Conservation (phyloP, 495 filamentous ascomycete genomes). For the Chaetomium fimeti region DNA sequence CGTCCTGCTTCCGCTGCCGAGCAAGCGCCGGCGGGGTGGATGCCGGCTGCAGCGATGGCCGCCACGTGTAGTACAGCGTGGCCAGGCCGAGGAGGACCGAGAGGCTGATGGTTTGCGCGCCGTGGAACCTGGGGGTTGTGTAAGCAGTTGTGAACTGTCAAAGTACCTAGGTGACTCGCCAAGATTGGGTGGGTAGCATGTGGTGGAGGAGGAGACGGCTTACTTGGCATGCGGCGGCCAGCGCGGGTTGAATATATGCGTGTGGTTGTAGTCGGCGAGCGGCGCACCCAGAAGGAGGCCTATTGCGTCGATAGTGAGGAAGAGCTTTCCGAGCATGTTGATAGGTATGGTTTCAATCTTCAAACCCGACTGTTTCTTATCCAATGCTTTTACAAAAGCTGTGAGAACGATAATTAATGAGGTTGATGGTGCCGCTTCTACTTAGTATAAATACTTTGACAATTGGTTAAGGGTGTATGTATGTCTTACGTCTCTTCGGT, state of each 20-base stretch:
- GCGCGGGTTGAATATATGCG: conserved; percentile 55
- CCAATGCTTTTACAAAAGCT: neutral
- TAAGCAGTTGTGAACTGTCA: neutral
- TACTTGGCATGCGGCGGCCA: conserved; percentile 57
- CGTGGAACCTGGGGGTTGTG: conserved; percentile 47
- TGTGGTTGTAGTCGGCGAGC: conserved; percentile 51
- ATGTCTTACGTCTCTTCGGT: too few relatives aligned
- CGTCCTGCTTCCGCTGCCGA: conserved; percentile 31
- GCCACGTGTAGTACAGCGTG: conserved; percentile 53
- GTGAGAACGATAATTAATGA: neutral
- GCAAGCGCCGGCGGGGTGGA: conserved; percentile 23
- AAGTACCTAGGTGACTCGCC: neutral
- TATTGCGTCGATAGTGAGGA: conserved; percentile 48
- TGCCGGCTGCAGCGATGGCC: conserved; percentile 21
- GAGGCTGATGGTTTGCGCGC: conserved; percentile 55
- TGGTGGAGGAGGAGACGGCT: neutral
- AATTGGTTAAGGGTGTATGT: too few relatives aligned
- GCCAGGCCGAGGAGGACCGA: conserved; percentile 45
- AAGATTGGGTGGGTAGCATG: too few relatives aligned
- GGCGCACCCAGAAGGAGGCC: conserved; percentile 43
- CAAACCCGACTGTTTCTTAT: neutral
- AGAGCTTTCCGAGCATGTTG: conserved; percentile 44
- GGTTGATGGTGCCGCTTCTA: too few relatives aligned
- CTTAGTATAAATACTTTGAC: too few relatives aligned
- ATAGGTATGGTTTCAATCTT: neutral